Percentiles rank a stretch among this genome's conserved stretches.
phyloP scores from a whole-genome alignment of 352 stramenopile genomes.

The Globisporangium recalcitrans region DNA sequence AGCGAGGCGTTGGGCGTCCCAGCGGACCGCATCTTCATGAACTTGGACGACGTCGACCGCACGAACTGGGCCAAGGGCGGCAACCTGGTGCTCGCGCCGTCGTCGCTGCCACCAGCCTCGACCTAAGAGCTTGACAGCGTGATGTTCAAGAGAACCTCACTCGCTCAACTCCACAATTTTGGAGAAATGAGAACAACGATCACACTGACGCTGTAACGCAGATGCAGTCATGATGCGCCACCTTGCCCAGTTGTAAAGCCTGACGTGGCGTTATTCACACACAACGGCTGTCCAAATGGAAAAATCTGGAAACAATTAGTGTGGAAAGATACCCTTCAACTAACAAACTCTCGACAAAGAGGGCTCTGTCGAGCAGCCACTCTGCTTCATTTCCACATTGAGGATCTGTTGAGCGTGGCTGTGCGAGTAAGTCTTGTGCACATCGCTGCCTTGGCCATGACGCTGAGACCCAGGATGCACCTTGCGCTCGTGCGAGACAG shows the following conservation, averaged over 20 bases:
- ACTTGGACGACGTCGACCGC: constrained; percentile 40
- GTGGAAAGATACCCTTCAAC: not conserved
- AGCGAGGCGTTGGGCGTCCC: constrained; percentile 36
- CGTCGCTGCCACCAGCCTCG: constrained; percentile 3
- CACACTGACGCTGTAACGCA: too few relatives aligned
- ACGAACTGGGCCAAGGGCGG: constrained; percentile 44
- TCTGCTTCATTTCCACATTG: not conserved
- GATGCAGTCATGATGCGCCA: too few relatives aligned
- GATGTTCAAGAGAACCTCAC: not conserved
- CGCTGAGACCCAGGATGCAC: not conserved
- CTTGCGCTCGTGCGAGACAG: not conserved
- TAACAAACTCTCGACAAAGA: too few relatives aligned
- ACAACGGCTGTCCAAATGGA: not conserved
- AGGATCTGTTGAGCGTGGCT: not conserved
- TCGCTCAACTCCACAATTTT: not conserved
- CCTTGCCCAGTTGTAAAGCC: too few relatives aligned
- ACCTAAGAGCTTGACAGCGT: not conserved
- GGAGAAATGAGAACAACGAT: too few relatives aligned
- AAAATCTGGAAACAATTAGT: not conserved
- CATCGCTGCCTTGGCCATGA: not conserved
- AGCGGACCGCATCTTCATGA: constrained; percentile 48
- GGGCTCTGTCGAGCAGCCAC: not conserved
- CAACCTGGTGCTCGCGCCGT: constrained; percentile 19
- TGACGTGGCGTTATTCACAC: too few relatives aligned
- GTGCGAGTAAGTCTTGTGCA: too few relatives aligned